Conservation (phyloP, 116 monocot genomes). For the Zostera marina region DNA sequence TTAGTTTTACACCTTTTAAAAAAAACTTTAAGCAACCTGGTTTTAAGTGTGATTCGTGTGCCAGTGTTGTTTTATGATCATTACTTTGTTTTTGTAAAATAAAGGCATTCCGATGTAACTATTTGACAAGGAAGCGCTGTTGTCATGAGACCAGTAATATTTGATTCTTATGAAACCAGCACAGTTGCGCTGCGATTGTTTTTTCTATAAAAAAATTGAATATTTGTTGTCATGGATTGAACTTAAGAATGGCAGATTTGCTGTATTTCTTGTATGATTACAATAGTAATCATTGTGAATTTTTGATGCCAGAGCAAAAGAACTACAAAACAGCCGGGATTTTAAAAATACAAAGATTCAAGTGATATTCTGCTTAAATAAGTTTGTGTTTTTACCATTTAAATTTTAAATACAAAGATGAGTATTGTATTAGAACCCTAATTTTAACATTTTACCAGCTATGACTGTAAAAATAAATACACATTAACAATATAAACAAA, state of each 20-base stretch:
- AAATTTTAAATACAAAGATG: no score
- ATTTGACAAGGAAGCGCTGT: background rate
- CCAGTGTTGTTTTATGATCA: background rate
- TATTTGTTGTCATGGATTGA: background rate
- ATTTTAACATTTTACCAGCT: no score
- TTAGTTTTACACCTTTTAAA: background rate
- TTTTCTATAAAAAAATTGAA: background rate
- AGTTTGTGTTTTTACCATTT: no score
- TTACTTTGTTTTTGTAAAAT: conserved; percentile 1
- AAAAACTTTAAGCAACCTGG: background rate
- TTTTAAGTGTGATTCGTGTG: background rate
- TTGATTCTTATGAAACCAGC: background rate
- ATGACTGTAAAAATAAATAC: no score
- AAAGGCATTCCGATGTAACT: background rate
- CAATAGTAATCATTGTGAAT: no score
- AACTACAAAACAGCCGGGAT: no score
- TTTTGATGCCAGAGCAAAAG: no score
- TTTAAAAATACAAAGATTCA: no score
- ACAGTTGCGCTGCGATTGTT: background rate
- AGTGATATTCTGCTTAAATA: no score
- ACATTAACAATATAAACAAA: background rate
- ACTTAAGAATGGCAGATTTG: no score
- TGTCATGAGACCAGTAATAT: background rate
- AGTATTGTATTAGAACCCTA: no score
- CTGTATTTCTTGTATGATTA: no score